Evolutionary conservation across 176 grass and related monocot genomes (phyloP).

Genomic region (Canna indica): DNA sequence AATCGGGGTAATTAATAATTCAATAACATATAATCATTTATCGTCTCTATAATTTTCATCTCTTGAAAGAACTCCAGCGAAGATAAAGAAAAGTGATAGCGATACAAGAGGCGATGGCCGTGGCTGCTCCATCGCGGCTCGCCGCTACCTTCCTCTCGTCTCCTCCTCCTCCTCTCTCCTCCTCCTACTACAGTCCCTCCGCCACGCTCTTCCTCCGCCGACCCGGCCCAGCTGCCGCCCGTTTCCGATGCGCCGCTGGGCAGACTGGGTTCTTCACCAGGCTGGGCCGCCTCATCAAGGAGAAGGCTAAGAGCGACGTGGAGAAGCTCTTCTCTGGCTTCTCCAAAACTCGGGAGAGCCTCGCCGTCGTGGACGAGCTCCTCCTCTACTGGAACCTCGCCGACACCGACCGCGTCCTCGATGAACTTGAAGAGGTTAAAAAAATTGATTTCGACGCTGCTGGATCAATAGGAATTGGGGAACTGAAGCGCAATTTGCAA

Average conservation of each 20-base stretch:
- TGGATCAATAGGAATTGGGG: background rate
- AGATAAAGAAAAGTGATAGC: background rate
- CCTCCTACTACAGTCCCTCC: conserved; percentile 1
- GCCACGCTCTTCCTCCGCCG: conserved; percentile 1
- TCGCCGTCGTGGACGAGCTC: conserved; percentile 93
- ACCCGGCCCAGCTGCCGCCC: background rate
- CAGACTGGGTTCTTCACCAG: conserved; percentile 94
- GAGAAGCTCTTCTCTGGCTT: conserved; percentile 97
- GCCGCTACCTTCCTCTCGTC: conserved; percentile 43
- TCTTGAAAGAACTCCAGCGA: no score
- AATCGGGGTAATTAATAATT: no score
- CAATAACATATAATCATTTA: no score
- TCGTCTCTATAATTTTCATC: no score
- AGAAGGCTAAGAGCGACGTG: conserved; percentile 99
- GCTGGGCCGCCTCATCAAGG: conserved; percentile 91
- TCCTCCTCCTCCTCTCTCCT: conserved; percentile 5
- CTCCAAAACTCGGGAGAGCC: conserved; percentile 92
- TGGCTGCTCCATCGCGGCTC: conserved; percentile 47
- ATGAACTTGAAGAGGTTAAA: conserved; percentile 82
- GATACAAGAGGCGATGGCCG: conserved; percentile 12
- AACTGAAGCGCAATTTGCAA: background rate
- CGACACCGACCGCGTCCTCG: conserved; percentile 86
- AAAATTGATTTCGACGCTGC: background rate
- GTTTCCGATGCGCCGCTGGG: conserved; percentile 35
- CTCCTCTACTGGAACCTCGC: conserved; percentile 98